Evolutionary conservation across 2,329 filamentous ascomycete species (phyloP).

Genomic region (Tolypocladium inflatum): DNA sequence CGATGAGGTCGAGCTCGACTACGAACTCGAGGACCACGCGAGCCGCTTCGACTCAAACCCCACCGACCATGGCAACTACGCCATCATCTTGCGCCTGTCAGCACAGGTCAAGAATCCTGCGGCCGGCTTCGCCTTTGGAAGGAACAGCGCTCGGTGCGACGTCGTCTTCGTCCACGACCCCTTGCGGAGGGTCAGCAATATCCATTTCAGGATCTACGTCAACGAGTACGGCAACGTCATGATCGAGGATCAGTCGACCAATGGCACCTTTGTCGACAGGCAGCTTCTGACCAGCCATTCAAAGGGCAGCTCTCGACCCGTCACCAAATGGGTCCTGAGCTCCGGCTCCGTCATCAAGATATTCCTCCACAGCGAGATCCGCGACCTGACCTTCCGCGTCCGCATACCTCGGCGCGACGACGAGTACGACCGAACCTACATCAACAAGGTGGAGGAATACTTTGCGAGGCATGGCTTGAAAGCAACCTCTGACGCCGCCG

Average conservation of each 20-base stretch:
- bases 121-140: constrained; percentile 78
- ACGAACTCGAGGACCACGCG: constrained; percentile 39
- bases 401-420: constrained; percentile 72
- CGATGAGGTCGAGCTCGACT: constrained; percentile 41
- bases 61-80: constrained; percentile 45
- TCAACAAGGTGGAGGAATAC: constrained; percentile 59
- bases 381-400: constrained; percentile 72
- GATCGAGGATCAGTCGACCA: constrained; percentile 92
- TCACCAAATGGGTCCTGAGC: constrained; percentile 50
- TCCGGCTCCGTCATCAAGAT: constrained; percentile 68
- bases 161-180: constrained; percentile 57
- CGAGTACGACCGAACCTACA: constrained; percentile 53
- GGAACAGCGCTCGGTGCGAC: constrained; percentile 64
- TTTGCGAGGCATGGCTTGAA: constrained; percentile 32
- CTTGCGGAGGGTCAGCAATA: constrained; percentile 72
- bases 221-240: constrained; percentile 82
- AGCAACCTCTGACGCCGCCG: constrained; percentile 36
- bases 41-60: constrained; percentile 33
- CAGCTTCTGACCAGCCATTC: constrained; percentile 44
- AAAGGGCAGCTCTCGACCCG: constrained; percentile 21
- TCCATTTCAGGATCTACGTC: constrained; percentile 91
- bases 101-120: constrained; percentile 57
- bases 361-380: constrained; percentile 37
- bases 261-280: constrained; percentile 81
- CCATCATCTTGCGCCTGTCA: constrained; percentile 75